Base-by-base conservation (phyloP, 495 filamentous ascomycete species). In the Opeltia flavorubescens region DNA sequence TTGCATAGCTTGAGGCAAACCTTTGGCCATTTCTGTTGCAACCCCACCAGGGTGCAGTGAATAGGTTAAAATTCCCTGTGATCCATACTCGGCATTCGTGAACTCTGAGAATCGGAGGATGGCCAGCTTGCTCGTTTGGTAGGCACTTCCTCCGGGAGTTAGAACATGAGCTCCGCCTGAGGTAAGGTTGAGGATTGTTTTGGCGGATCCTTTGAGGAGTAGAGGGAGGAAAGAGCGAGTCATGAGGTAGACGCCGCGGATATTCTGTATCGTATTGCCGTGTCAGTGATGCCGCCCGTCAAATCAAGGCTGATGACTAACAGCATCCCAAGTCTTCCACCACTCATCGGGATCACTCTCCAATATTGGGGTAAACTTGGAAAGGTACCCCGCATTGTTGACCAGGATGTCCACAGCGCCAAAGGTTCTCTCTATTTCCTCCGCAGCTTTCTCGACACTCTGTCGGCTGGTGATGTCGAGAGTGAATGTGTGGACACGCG, bases 391-490 rank as follows among this genome's bases (percentile, higher is more conserved):
- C 11, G 66, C 66, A 20, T 71, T 70, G 50, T 75, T 71, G 25
- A 77, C 59, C 1, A 74, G 52, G 18, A 77, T 71, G 42, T 78
- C 74, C 12, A 78, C 62, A 18, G 69, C 55, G 11, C 68, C 62
- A 9, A 60, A 69, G 3, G 60, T 50, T 1, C 55, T 51, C 28
- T 49, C 49, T 45, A 75, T 64, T 9, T 57, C 38, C 4, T 62
- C 57, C 13, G 67, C 70, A 0, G 69, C 55, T 4, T 56, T 44
- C 23, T 63, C 58, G 2, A 69, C 62, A n/a, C 50, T 59, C 21
- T 51, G 40, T 62, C 63, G 66, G 43, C 71, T 58, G 12, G 55
- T 56, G 4, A 73, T 51, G 48, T 76, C 71, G 40, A 67, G 64
- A 20, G 62, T 48, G 36, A 69, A 35, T 58, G 61, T 67, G 7